Conservation (phyloP, 768 basidiomycete genomes). For the Cytidiella melzeri region DNA sequence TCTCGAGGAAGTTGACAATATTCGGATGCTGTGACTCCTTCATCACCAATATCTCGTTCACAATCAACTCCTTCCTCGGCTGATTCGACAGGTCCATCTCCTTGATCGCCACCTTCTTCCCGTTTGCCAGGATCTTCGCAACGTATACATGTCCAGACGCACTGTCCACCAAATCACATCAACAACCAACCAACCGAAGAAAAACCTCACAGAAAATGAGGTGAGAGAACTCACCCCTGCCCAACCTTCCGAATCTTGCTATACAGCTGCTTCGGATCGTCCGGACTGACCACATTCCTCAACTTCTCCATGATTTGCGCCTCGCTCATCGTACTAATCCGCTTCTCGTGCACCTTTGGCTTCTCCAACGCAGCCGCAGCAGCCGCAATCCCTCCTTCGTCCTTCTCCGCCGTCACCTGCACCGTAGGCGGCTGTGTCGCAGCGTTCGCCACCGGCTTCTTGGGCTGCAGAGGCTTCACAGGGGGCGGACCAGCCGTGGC, state of each 20-base stretch:
- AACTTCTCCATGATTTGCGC: slow-evolving; percentile 98
- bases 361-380: slow-evolving; percentile 62
- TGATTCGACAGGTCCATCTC: slow-evolving; percentile 96
- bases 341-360: slow-evolving; percentile 67
- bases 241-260: slow-evolving; percentile 99
- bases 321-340: slow-evolving; percentile 95
- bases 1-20: slow-evolving; percentile 92
- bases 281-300: slow-evolving; percentile 75
- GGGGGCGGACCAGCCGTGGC: slow-evolving; percentile 48
- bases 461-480: slow-evolving; percentile 75
- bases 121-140: slow-evolving; percentile 79
- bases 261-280: slow-evolving; percentile 87
- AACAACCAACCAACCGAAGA: slow-evolving; percentile 2
- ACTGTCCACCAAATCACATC: slow-evolving; percentile 33
- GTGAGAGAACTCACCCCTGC: slow-evolving; percentile 83
- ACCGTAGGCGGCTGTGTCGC: slow-evolving; percentile 6
- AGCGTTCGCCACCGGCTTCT: slow-evolving; percentile 42
- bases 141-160: slow-evolving; percentile 98
- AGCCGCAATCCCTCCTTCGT: slow-evolving; percentile 51
- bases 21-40: slow-evolving; percentile 97
- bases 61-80: slow-evolving; percentile 94
- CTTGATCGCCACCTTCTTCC: slow-evolving; percentile 93
- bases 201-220: too few species aligned
- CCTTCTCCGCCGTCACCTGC: slow-evolving; percentile 28
- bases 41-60: slow-evolving; percentile 98